A percentile compares a stretch with the other conserved stretches of the same genome.
phyloP scores from a whole-genome alignment of 1,139 yeast species.

The Yamadazyma songkhlaensis region DNA sequence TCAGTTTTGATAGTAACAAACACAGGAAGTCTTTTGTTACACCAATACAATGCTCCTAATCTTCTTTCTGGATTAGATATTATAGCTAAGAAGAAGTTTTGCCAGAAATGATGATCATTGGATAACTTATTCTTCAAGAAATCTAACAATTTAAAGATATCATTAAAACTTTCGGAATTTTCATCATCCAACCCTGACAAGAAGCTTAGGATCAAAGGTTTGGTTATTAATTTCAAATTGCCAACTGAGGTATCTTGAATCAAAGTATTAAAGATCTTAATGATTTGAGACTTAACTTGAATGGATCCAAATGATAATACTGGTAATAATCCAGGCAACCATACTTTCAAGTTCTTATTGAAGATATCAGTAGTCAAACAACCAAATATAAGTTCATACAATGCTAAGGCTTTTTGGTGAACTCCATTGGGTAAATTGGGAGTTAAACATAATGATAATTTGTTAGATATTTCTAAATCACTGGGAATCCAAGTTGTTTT shows the following conservation, averaged over 20 bases:
- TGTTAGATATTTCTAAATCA: conserved; percentile 42
- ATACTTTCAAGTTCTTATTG: conserved; percentile 53
- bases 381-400: conserved; percentile 68
- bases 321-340: conserved; percentile 92
- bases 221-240: conserved; percentile 52
- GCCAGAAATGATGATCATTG: conserved; percentile 86
- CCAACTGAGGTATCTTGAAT: conserved; percentile 46
- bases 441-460: conserved; percentile 65
- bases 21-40: conserved; percentile 62
- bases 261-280: conserved; percentile 57
- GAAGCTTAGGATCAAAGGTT: conserved; percentile 70
- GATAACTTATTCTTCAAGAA: conserved; percentile 53
- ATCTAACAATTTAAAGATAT: conserved; percentile 60
- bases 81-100: conserved; percentile 68
- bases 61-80: conserved; percentile 76
- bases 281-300: conserved; percentile 75
- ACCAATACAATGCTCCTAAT: conserved; percentile 80
- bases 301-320: conserved; percentile 84
- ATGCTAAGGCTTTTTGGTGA: conserved; percentile 80
- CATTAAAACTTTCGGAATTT: conserved; percentile 73
- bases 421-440: conserved; percentile 91
- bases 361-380: conserved; percentile 52
- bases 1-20: conserved; percentile 24
- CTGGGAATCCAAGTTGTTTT: conserved; percentile 46
- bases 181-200: conserved; percentile 93